Evolutionary conservation across 306 rosid species (phyloP).

Genomic region (Potentilla sterilis): DNA sequence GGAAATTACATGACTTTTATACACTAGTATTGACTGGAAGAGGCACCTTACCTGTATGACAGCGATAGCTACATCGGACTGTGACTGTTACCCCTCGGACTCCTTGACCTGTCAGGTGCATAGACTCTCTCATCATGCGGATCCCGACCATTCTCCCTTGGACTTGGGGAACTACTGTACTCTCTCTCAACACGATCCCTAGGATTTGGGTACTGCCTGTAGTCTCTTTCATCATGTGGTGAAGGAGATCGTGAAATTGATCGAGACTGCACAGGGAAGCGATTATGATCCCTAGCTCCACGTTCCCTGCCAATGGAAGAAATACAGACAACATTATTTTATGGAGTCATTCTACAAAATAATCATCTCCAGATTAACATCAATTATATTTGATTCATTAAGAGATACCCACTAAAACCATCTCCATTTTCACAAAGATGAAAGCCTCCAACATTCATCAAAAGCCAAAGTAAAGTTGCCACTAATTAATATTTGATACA

Average conservation of each 20-base stretch:
- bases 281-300: slow-evolving; percentile 53
- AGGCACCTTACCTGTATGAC: slow-evolving; percentile 63
- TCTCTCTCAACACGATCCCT: slow-evolving; percentile 36
- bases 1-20: background rate
- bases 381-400: background rate
- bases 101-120: slow-evolving; percentile 51
- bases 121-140: slow-evolving; percentile 42
- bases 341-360: background rate
- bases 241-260: slow-evolving; percentile 76
- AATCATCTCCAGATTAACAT: slow-evolving; percentile 14
- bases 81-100: slow-evolving; percentile 46
- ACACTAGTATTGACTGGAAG: background rate
- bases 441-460: slow-evolving; percentile 23
- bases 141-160: slow-evolving; percentile 56
- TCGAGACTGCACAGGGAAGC: slow-evolving; percentile 62
- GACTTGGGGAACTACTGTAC: slow-evolving; percentile 48
- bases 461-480: slow-evolving; percentile 20
- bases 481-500: slow-evolving; percentile 21
- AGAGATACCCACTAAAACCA: slow-evolving; percentile 16
- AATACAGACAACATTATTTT: background rate
- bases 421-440: slow-evolving; percentile 16
- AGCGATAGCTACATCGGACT: slow-evolving; percentile 56
- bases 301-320: slow-evolving; percentile 47
- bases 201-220: background rate
- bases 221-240: slow-evolving; percentile 14